Base-by-base conservation (phyloP, 495 filamentous ascomycete species). In the Geoglossum glabrum region DNA sequence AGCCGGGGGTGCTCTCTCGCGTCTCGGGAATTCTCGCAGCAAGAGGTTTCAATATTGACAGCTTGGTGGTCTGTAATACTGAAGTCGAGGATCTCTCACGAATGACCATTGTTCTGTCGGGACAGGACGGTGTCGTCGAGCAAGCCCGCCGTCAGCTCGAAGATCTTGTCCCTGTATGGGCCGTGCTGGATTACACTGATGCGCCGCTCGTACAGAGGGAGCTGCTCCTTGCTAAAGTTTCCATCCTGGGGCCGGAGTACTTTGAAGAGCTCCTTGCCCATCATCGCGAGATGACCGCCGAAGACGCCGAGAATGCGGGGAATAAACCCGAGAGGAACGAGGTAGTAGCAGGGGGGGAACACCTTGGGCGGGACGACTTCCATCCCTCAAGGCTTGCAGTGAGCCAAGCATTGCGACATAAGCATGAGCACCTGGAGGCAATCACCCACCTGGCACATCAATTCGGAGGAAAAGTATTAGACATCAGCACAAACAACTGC, bases 31-130 rank as follows among this genome's bases (percentile, higher is more conserved):
- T 98, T 66, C 78, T 98, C 31, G 92, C 92, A 17, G 92, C 92
- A 28, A 79, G 92, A 43, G 92, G 92, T 58, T 98, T 98, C 82
- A 98, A 98, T 74, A 98, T 98, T 67, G 92, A 98, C 78, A 90
- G 85, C 57, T 74, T 98, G 58, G 92, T 98, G 52, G 92, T 98
- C 40, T 97, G 92, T 74, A 89, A 85, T 68, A 98, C 92, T 46
- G 92, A 96, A 71, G 90, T 98, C n/a, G 87, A 87, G 62, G 90
- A 98, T 64, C 73, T 98, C 30, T 94, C 87, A 23, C 89, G 92
- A 63, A 98, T 98, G 92, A 97, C 92, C 40, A 98, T 98, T 62
- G 92, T 98, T 57, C 76, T 98, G 45, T 84, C 85, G 58, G 92
- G 92, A 38, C 90, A 95, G 71, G 90, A 97, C 64, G 92, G 90